These are phyloP conservation scores for Chionographis japonica DNA, from an alignment of 106 monocot species.

Conservation along the genomic window DNA sequence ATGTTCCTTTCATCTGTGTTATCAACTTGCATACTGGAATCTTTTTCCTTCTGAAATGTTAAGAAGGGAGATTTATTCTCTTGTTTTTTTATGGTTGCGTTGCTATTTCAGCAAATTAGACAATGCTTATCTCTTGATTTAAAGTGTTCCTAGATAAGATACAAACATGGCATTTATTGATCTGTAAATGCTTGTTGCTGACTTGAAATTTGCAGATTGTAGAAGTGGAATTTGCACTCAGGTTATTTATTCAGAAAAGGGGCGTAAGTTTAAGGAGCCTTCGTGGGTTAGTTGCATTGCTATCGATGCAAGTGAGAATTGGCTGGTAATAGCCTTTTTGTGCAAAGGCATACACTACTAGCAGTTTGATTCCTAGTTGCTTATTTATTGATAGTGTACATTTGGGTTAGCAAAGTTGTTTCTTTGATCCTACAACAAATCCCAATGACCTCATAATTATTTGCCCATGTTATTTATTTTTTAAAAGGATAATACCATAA, in stretches of 20 bases:
- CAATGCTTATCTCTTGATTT: too few relatives aligned
- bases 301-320: slow-evolving; percentile 79
- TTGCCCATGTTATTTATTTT: background rate
- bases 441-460: background rate
- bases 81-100: too few relatives aligned
- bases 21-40: too few relatives aligned
- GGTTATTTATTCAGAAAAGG: slow-evolving; percentile 57
- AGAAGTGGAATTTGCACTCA: slow-evolving; percentile 71
- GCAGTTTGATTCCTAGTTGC: background rate
- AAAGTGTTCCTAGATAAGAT: too few relatives aligned
- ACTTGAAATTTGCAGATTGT: slow-evolving; percentile 49
- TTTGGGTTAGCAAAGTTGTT: background rate
- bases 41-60: too few relatives aligned
- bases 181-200: background rate
- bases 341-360: background rate
- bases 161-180: background rate
- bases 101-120: too few relatives aligned
- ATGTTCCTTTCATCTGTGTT: too few relatives aligned
- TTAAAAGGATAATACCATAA: too few relatives aligned
- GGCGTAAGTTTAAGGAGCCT: slow-evolving; percentile 23
- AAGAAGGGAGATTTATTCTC: too few relatives aligned
- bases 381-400: background rate
- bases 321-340: slow-evolving; percentile 63
- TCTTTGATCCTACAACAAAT: background rate
- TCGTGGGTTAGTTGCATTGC: slow-evolving; percentile 80